Percentiles rank a stretch among this genome's conserved stretches.
phyloP scores from a whole-genome alignment of 768 basidiomycete genomes.

The Harrya chromipes region DNA sequence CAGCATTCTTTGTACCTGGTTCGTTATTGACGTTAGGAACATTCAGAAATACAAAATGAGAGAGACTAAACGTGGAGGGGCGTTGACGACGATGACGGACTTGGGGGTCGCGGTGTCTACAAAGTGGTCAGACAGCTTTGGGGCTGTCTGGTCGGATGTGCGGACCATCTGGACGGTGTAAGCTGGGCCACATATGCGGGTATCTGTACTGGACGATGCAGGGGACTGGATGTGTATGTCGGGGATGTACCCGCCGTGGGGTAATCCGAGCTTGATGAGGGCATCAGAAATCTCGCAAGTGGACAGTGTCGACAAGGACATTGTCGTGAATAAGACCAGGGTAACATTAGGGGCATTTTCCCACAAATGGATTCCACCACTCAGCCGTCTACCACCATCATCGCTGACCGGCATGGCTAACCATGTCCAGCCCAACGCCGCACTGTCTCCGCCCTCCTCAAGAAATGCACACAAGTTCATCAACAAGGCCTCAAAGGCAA shows the following conservation, averaged over 20 bases:
- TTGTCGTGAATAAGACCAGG: too few species aligned
- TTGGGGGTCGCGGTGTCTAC: slow-evolving; percentile 72
- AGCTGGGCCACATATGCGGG: slow-evolving; percentile 68
- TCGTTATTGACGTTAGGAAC: background rate
- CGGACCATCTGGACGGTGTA: slow-evolving; percentile 86
- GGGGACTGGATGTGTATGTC: slow-evolving; percentile 59
- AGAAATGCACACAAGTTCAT: slow-evolving; percentile 33
- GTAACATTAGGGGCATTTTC: slow-evolving; percentile 4
- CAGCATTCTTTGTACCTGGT: slow-evolving; percentile 70
- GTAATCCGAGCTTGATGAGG: slow-evolving; percentile 70
- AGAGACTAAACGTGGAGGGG: slow-evolving; percentile 58
- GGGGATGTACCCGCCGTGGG: slow-evolving; percentile 77
- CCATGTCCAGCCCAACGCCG: slow-evolving; percentile 6
- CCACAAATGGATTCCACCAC: slow-evolving; percentile 1
- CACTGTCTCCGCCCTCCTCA: slow-evolving; percentile 11
- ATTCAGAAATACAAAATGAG: slow-evolving; percentile 2
- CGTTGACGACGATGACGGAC: slow-evolving; percentile 70
- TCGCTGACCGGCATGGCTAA: slow-evolving; percentile 5
- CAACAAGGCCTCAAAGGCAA: slow-evolving; percentile 46
- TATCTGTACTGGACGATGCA: slow-evolving; percentile 28
- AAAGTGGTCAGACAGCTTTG: slow-evolving; percentile 69
- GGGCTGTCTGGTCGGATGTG: slow-evolving; percentile 53
- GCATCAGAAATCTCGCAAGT: slow-evolving; percentile 89
- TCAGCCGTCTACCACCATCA: background rate
- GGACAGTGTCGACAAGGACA: slow-evolving; percentile 42